A percentile compares a stretch with the other conserved stretches of the same genome.
phyloP scores from a whole-genome alignment of 306 rosid species.

The Lupinus albus region DNA sequence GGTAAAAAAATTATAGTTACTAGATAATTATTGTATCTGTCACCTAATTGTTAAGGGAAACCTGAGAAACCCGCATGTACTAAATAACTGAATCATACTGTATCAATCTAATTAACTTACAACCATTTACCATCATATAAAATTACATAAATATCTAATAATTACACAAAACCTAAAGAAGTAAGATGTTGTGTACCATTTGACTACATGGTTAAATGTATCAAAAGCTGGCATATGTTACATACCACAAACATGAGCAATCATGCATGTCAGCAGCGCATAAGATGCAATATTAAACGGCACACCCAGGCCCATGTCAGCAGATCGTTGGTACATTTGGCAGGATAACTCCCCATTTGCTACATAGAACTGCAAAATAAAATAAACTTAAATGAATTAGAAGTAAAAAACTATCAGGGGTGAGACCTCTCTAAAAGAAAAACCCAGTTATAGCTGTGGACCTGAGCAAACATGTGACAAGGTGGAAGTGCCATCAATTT shows the following conservation, averaged over 20 bases:
- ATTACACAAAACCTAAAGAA: slow-evolving; percentile 12
- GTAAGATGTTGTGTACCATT: slow-evolving; percentile 1
- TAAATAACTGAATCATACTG: background rate
- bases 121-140: slow-evolving; percentile 8
- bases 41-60: background rate
- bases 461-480: slow-evolving; percentile 97
- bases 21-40: too few species aligned
- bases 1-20: background rate
- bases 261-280: slow-evolving; percentile 90
- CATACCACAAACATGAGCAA: slow-evolving; percentile 99
- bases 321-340: slow-evolving; percentile 97
- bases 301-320: slow-evolving; percentile 89
- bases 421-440: slow-evolving; percentile 17
- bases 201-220: slow-evolving; percentile 26
- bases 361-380: slow-evolving; percentile 76
- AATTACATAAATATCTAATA: background rate
- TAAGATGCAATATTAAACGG: slow-evolving; percentile 97
- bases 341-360: slow-evolving; percentile 91
- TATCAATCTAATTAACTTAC: slow-evolving; percentile 12
- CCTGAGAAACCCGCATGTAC: background rate
- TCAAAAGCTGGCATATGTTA: slow-evolving; percentile 39
- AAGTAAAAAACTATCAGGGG: slow-evolving; percentile 9
- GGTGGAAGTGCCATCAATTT: slow-evolving; percentile 96
- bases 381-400: background rate
- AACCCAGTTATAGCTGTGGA: slow-evolving; percentile 43